Base-by-base conservation (phyloP, 2,329 filamentous ascomycete genomes). In the Byssothecium circinans region DNA sequence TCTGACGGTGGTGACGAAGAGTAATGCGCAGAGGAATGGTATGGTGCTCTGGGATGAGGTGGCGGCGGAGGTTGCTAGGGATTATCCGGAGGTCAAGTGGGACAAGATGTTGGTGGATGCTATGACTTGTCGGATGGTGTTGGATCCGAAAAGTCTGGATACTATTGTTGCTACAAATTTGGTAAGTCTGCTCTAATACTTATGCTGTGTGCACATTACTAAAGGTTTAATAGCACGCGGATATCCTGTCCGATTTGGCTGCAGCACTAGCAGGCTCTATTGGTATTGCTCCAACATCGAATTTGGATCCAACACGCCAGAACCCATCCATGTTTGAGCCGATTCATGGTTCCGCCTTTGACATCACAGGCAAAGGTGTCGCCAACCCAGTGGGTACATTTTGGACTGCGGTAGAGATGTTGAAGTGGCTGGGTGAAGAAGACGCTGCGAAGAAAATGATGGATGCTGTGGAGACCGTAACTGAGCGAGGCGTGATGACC, bases 41-140 rank as follows among this genome's bases (percentile, higher is more conserved):
- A 84, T 86, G 82, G 83, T 86, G 0, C 75, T 86, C 48, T 86
- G 83, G 84, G 83, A 86, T 58, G 82, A 85, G 56, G 75, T 86
- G 10, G 81, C 81, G 0, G 69, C 67, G 0, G 73, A 77, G 20
- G 77, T 86, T 2, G 75, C 76, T 0, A 74, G 70, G 47, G 81
- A 84, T 4, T 86, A 82, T 55, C 79, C 79, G 0, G 81, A 85
- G 55, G 82, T 86, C 19, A 76, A 74, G 22, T 73, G 78, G 36
- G 83, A 86, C 49, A 86, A 85, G 74, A 85, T 85, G 80, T 72
- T 86, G 17, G 83, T 86, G 5, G 83, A 85, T 63, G 82, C 83
- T 6, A 84, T 86, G 82, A 86, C 83, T 1, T 79, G 80, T 11
- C 74, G 81, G 12, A 86, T 86, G 81, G 80, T 83, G 1, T 64